Evolutionary conservation across 345 rosid genomes (phyloP).

Genomic region (Atalantia buxifolia): DNA sequence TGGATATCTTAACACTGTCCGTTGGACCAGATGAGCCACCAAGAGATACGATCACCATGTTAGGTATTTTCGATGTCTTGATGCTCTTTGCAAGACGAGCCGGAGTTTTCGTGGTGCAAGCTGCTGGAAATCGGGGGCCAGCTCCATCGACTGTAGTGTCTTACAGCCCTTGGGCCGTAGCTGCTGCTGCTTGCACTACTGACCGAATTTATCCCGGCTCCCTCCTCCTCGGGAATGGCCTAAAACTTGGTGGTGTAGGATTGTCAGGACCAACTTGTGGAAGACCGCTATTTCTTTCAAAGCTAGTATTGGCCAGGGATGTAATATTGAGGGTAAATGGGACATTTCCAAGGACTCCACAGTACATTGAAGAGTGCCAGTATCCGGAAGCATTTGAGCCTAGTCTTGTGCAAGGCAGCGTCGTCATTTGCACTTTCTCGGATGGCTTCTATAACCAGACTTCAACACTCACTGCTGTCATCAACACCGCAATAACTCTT

Average conservation of each 20-base stretch:
- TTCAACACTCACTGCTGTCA: slow-evolving; percentile 55
- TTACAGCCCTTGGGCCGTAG: slow-evolving; percentile 83
- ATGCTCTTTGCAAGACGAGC: slow-evolving; percentile 67
- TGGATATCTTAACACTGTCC: slow-evolving; percentile 59
- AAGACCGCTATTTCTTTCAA: slow-evolving; percentile 35
- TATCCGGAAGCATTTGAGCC: slow-evolving; percentile 60
- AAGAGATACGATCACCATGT: slow-evolving; percentile 48
- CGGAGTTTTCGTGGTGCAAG: slow-evolving; percentile 82
- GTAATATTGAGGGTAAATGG: slow-evolving; percentile 43
- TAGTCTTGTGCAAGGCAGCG: slow-evolving; percentile 39
- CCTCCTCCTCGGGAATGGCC: slow-evolving; percentile 62
- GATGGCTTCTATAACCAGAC: slow-evolving; percentile 58
- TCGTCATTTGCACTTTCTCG: slow-evolving; percentile 74
- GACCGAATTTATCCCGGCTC: slow-evolving; percentile 60
- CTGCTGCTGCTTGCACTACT: slow-evolving; percentile 55
- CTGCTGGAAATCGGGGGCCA: slow-evolving; percentile 80
- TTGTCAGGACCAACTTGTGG: slow-evolving; percentile 74
- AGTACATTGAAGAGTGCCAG: slow-evolving; percentile 72
- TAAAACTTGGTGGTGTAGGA: slow-evolving; percentile 53
- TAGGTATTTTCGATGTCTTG: slow-evolving; percentile 54
- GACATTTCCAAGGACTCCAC: slow-evolving; percentile 43
- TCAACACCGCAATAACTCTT: slow-evolving; percentile 54
- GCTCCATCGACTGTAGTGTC: slow-evolving; percentile 53
- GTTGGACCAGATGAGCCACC: slow-evolving; percentile 81
- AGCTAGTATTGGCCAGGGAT: slow-evolving; percentile 67